Evolutionary conservation across 352 stramenopile genomes (phyloP).

Genomic region (Pythium angustatum): DNA sequence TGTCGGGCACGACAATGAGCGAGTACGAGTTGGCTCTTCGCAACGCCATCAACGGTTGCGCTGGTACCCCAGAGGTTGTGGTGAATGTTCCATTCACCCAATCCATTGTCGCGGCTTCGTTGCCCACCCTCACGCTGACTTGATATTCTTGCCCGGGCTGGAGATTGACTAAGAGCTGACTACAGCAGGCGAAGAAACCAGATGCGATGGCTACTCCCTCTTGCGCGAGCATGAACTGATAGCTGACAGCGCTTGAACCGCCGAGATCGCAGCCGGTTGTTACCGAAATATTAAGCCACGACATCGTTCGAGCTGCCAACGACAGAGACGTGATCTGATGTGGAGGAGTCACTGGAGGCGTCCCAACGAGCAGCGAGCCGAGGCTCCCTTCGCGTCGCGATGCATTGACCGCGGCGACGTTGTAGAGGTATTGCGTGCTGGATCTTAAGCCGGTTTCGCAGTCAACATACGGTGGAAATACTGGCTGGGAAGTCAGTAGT

Average conservation of each 20-base stretch:
- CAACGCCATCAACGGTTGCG: conserved; percentile 21
- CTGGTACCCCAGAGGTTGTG: conserved; percentile 42
- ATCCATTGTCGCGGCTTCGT: conserved; percentile 27
- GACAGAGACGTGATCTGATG: conserved; percentile 27
- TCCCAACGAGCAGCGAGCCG: conserved; percentile 31
- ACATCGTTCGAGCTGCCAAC: conserved; percentile 22
- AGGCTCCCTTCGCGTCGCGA: conserved; percentile 40
- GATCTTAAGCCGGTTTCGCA: conserved; percentile 39
- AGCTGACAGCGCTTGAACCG: conserved; percentile 31
- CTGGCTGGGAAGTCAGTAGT: conserved; percentile 32
- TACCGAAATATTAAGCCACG: conserved; percentile 44
- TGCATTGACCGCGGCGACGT: conserved; percentile 43
- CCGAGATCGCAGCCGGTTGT: conserved; percentile 41
- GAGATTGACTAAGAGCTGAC: conserved; percentile 36
- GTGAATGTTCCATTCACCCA: conserved; percentile 26
- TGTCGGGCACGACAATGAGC: conserved; percentile 28
- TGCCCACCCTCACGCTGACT: conserved; percentile 34
- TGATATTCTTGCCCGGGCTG: conserved; percentile 29
- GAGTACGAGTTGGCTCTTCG: conserved; percentile 47
- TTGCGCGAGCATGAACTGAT: conserved; percentile 40
- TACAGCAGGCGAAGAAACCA: conserved; percentile 47
- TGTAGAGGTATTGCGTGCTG: conserved; percentile 47
- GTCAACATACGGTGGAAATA: conserved; percentile 42
- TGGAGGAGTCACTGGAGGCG: conserved; percentile 33
- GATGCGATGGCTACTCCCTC: conserved; percentile 15